These are phyloP conservation scores for Mucor racemosus DNA, from an alignment of 371 early-diverging fungal species.

Conservation along the genomic window DNA sequence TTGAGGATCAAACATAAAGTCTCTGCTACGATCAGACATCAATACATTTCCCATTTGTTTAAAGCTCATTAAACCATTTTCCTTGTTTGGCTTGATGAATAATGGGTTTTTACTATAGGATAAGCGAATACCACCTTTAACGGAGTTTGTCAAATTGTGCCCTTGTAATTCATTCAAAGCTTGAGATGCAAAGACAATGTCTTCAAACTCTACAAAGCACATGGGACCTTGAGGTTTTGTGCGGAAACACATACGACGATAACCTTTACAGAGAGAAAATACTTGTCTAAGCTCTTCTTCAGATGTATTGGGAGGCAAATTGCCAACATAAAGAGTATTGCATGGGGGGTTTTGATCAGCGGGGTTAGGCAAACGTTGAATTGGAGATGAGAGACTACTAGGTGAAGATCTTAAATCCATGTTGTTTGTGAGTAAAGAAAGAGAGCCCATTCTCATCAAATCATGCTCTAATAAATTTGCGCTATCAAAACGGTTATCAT, in stretches of 20 bases:
- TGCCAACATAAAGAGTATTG: conserved; percentile 93
- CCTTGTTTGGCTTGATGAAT: conserved; percentile 51
- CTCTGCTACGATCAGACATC: conserved; percentile 27
- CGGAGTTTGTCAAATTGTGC: conserved; percentile 73
- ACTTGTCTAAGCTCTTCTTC: conserved; percentile 83
- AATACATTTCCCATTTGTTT: conserved; percentile 31
- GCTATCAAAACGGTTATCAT: conserved; percentile 23
- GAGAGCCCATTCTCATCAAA: conserved; percentile 22
- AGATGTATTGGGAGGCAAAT: conserved; percentile 77
- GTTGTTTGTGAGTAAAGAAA: conserved; percentile 10
- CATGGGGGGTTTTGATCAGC: conserved; percentile 93
- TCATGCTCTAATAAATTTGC: conserved; percentile 14
- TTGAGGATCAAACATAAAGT: conserved; percentile 36
- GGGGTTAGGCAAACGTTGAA: conserved; percentile 28
- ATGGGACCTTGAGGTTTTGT: conserved; percentile 84
- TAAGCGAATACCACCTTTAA: conserved; percentile 88
- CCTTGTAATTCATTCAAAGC: conserved; percentile 85
- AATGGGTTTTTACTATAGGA: conserved; percentile 92
- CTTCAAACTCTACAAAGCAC: conserved; percentile 92
- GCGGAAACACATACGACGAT: conserved; percentile 84
- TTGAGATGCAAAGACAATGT: conserved; percentile 78
- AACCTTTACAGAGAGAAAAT: conserved; percentile 79
- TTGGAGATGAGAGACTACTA: conserved; percentile 14
- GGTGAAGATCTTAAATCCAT: conserved; percentile 4
- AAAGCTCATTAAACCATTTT: conserved; percentile 42